A percentile compares a stretch with the other conserved stretches of the same genome.
Conservation (phyloP, 306 rosid genomes). For the Vicia sativa region DNA sequence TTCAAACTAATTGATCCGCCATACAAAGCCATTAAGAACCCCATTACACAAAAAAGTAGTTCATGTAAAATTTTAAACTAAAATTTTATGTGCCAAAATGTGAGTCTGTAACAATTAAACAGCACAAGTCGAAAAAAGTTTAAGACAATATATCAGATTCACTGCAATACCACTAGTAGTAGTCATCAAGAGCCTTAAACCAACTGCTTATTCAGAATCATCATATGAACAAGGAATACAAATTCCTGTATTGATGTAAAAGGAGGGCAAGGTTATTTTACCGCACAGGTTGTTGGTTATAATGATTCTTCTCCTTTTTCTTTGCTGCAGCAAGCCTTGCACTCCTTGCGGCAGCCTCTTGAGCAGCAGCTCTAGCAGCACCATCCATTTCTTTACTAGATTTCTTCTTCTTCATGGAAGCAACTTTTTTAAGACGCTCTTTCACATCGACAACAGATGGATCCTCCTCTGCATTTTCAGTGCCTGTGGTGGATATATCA, state of each 20-base stretch:
- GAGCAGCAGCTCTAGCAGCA: conserved; percentile 84
- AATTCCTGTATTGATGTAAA: conserved; percentile 55
- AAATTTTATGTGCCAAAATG: conserved; percentile 46
- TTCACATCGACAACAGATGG: conserved; percentile 72
- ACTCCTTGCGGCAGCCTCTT: conserved; percentile 85
- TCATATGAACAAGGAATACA: conserved; percentile 70
- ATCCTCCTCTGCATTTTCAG: conserved; percentile 63
- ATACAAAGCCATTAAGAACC: conserved; percentile 33
- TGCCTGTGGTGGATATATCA: conserved; percentile 42
- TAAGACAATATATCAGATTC: conserved; percentile 53
- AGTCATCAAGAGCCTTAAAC: conserved; percentile 49
- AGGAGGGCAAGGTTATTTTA: conserved; percentile 44
- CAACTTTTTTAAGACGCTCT: conserved; percentile 86
- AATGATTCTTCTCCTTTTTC: conserved; percentile 95
- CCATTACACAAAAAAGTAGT: conserved; percentile 43
- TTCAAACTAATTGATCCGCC: conserved; percentile 30
- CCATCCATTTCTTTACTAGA: conserved; percentile 82
- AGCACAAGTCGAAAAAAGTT: conserved; percentile 42
- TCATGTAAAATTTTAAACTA: conserved; percentile 41
- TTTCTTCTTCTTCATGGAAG: conserved; percentile 78
- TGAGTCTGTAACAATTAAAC: conserved; percentile 50
- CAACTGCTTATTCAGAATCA: conserved; percentile 61
- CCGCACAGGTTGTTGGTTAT: conserved; percentile 91
- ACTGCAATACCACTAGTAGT: conserved; percentile 45
- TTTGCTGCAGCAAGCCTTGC: conserved; percentile 89